Conservation (phyloP, 768 basidiomycete genomes). For the Kwoniella pini region DNA sequence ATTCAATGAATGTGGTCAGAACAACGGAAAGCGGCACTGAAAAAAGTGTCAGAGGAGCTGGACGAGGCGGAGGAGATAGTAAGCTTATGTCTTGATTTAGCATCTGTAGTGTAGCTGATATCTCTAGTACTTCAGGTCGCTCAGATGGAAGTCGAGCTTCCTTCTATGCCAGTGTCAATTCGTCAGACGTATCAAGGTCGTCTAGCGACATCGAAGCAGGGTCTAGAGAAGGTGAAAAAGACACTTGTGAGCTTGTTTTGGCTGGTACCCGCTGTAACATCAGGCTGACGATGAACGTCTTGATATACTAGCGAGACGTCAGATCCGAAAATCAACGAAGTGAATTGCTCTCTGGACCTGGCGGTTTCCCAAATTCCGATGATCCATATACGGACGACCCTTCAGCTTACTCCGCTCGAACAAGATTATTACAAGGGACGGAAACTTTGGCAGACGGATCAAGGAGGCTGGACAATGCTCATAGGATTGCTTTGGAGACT, state of each 20-base stretch:
- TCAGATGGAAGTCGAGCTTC: constrained; percentile 99
- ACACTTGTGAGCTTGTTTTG: constrained; percentile 55
- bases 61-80: constrained; percentile 99
- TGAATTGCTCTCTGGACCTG: constrained; percentile 66
- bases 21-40: constrained; percentile 73
- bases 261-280: background rate
- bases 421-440: constrained; percentile 76
- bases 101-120: too few relatives aligned
- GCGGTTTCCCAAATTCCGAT: constrained; percentile 57
- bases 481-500: constrained; percentile 90
- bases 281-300: too few relatives aligned
- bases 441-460: constrained; percentile 74
- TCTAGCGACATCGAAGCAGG: constrained; percentile 71
- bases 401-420: constrained; percentile 61
- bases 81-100: constrained; percentile 5
- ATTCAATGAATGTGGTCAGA: constrained; percentile 58
- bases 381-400: constrained; percentile 63
- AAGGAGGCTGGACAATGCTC: constrained; percentile 81
- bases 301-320: constrained; percentile 73
- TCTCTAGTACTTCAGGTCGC: constrained; percentile 65
- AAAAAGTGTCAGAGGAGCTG: constrained; percentile 88
- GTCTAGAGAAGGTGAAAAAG: constrained; percentile 78
- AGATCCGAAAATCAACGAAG: constrained; percentile 69
- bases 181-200: constrained; percentile 74
- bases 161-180: constrained; percentile 85